phyloP scores from a whole-genome alignment of 257 asterid genomes.

The Cynanchum wilfordii region DNA sequence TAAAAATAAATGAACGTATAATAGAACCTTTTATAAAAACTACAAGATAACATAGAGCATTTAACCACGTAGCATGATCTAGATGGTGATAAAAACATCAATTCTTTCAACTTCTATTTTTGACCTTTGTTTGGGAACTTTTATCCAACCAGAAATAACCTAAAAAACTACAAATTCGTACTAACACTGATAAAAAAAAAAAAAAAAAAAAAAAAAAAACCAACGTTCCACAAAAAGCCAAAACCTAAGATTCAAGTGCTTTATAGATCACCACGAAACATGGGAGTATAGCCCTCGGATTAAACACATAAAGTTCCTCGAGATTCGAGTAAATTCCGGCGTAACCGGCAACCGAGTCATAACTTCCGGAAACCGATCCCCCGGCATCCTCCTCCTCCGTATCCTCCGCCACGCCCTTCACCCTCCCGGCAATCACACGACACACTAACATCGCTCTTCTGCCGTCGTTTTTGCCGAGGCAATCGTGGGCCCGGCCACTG shows the following conservation, averaged over 20 bases:
- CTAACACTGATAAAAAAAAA: background rate
- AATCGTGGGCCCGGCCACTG: constrained; percentile 88
- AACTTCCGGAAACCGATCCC: constrained; percentile 10
- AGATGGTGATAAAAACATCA: background rate
- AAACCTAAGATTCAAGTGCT: constrained; percentile 30
- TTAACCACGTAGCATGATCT: too few relatives aligned
- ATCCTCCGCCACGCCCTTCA: constrained; percentile 41
- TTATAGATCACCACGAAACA: constrained; percentile 54
- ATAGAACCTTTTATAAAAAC: too few relatives aligned
- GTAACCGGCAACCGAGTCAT: constrained; percentile 39
- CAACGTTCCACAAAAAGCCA: constrained; percentile 3
- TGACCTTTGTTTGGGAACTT: background rate
- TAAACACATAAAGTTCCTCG: constrained; percentile 47
- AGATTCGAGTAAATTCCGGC: constrained; percentile 35
- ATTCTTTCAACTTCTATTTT: background rate
- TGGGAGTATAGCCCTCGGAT: constrained; percentile 52
- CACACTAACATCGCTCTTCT: constrained; percentile 87
- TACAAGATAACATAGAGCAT: too few relatives aligned
- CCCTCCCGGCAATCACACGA: constrained; percentile 86
- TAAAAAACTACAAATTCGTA: constrained; percentile 2
- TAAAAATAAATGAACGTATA: too few relatives aligned
- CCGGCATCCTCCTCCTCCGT: constrained; percentile 19
- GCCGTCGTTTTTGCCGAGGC: constrained; percentile 24
- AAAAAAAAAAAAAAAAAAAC: background rate
- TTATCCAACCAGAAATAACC: background rate